Percentiles rank a stretch among this genome's conserved stretches.
phyloP scores from a whole-genome alignment of 192 early-diverging fungal species.

The Pilobolus umbonatus region DNA sequence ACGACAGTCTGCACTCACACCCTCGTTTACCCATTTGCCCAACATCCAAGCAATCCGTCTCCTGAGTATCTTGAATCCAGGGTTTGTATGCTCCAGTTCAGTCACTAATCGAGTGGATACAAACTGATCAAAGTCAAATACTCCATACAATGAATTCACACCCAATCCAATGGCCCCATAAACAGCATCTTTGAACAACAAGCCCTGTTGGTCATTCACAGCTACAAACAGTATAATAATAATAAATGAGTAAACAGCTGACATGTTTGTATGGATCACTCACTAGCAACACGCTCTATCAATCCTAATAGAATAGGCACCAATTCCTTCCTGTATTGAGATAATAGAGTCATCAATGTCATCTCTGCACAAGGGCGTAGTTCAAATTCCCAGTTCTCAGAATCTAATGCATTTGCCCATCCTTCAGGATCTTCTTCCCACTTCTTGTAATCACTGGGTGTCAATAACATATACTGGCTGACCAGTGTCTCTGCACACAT shows the following conservation, averaged over 20 bases:
- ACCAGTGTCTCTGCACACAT: conserved; percentile 68
- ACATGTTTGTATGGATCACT: conserved; percentile 1
- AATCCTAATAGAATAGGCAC: conserved; percentile 60
- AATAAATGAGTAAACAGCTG: not conserved
- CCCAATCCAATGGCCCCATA: conserved; percentile 78
- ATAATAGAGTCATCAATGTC: conserved; percentile 72
- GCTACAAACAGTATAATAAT: conserved; percentile 4
- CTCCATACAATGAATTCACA: conserved; percentile 75
- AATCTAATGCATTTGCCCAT: conserved; percentile 74
- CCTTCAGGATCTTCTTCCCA: conserved; percentile 88
- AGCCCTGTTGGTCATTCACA: conserved; percentile 37
- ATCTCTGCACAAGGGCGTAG: conserved; percentile 78
- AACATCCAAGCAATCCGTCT: conserved; percentile 79
- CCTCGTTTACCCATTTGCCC: conserved; percentile 81
- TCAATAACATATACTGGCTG: conserved; percentile 66
- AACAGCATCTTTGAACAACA: conserved; percentile 72
- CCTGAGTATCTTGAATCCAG: conserved; percentile 47
- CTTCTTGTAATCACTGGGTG: conserved; percentile 59
- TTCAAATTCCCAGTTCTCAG: conserved; percentile 83
- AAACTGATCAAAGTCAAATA: conserved; percentile 79
- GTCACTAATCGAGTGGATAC: conserved; percentile 53
- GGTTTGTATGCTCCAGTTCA: conserved; percentile 51
- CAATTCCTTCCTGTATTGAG: conserved; percentile 54
- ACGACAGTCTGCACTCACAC: conserved; percentile 58
- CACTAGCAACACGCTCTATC: conserved; percentile 53